Conservation (phyloP, 164 flowering plant species). For the Stephania yunnanensis region DNA sequence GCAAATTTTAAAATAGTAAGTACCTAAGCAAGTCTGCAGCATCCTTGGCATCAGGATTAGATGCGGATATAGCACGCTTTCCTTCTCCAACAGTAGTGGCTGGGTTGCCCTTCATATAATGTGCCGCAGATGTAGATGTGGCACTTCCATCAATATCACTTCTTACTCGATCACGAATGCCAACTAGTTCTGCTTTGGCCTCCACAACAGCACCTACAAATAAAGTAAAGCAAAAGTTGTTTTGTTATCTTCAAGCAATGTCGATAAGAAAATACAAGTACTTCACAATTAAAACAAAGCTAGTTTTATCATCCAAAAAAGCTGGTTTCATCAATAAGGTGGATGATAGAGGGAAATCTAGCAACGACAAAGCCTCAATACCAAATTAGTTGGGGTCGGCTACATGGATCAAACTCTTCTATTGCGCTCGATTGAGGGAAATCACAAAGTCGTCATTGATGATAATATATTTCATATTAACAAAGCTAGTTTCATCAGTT, state of each 20-base stretch:
- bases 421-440: too few species aligned
- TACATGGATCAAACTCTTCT: too few species aligned
- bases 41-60: conserved; percentile 75
- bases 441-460: too few species aligned
- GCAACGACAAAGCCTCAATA: too few species aligned
- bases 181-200: conserved; percentile 87
- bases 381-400: too few species aligned
- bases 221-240: conserved; percentile 2
- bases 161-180: conserved; percentile 85
- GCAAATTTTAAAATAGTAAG: not conserved
- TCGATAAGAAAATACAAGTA: not conserved
- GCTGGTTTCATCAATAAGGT: too few species aligned
- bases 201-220: conserved; percentile 73
- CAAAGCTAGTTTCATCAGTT: too few species aligned
- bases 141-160: conserved; percentile 57
- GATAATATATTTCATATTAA: too few species aligned
- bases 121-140: conserved; percentile 21
- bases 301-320: not conserved
- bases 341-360: too few species aligned
- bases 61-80: conserved; percentile 61
- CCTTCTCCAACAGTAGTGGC: conserved; percentile 30
- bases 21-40: conserved; percentile 87
- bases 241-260: not conserved
- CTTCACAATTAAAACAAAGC: not conserved
- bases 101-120: conserved; percentile 21